phyloP scores from a whole-genome alignment of 805 yeast species.

The Cyberlindnera maclurae region DNA sequence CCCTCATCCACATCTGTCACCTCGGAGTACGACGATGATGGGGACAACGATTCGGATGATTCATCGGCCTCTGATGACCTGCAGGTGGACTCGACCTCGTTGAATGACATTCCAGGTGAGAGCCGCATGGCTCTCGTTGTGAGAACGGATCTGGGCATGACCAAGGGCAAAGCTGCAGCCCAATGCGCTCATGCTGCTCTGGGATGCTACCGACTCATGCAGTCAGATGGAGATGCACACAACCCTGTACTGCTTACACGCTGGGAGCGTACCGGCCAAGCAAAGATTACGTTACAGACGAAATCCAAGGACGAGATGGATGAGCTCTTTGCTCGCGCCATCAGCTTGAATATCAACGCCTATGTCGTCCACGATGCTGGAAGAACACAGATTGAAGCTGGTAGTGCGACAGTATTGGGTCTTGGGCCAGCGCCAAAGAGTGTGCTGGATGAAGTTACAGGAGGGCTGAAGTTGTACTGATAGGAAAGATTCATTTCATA shows the following conservation, averaged over 20 bases:
- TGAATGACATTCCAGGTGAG: slow-evolving; percentile 70
- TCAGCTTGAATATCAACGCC: slow-evolving; percentile 70
- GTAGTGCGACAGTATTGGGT: slow-evolving; percentile 94
- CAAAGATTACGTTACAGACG: slow-evolving; percentile 82
- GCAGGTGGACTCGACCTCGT: slow-evolving; percentile 50
- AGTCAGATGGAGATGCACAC: slow-evolving; percentile 41
- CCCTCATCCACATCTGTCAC: slow-evolving; percentile 4
- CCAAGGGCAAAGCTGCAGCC: slow-evolving; percentile 94
- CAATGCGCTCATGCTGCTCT: slow-evolving; percentile 98
- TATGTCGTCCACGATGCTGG: slow-evolving; percentile 93
- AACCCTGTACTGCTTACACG: slow-evolving; percentile 58
- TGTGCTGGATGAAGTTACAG: slow-evolving; percentile 75
- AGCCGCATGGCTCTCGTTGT: slow-evolving; percentile 83
- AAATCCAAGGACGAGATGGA: slow-evolving; percentile 65
- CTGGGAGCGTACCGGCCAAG: slow-evolving; percentile 87
- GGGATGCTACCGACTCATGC: slow-evolving; percentile 71
- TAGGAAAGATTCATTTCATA: background rate
- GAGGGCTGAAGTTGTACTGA: slow-evolving; percentile 66
- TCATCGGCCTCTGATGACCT: slow-evolving; percentile 43
- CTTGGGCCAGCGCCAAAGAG: slow-evolving; percentile 92
- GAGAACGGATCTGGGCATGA: slow-evolving; percentile 85
- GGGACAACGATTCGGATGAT: slow-evolving; percentile 27
- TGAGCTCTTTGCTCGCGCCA: slow-evolving; percentile 70
- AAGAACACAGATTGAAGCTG: slow-evolving; percentile 92
- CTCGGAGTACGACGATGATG: background rate